These are phyloP conservation scores for Zygoascus bituminiphila DNA, from an alignment of 805 yeast species.

Conservation along the genomic window DNA sequence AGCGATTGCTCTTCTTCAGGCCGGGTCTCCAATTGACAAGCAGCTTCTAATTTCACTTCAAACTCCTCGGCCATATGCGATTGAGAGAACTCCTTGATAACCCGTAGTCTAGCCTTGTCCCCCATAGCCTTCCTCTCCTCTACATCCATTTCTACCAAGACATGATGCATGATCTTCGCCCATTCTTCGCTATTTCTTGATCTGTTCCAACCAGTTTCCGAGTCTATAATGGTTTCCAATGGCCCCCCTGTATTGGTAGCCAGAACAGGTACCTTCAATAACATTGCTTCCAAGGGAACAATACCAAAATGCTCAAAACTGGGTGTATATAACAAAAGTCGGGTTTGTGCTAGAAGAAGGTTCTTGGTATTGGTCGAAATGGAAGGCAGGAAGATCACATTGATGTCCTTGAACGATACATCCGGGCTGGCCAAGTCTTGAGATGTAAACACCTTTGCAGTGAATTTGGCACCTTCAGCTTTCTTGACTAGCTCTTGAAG, in stretches of 20 bases:
- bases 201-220: slow-evolving; percentile 34
- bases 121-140: slow-evolving; percentile 25
- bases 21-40: slow-evolving; percentile 4
- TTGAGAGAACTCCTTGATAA: slow-evolving; percentile 26
- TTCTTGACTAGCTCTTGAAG: slow-evolving; percentile 49
- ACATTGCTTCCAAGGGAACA: slow-evolving; percentile 95
- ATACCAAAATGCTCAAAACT: slow-evolving; percentile 92
- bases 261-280: slow-evolving; percentile 69
- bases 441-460: slow-evolving; percentile 35
- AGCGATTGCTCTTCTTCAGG: slow-evolving; percentile 6
- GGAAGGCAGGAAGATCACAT: slow-evolving; percentile 74
- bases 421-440: slow-evolving; percentile 1
- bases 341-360: slow-evolving; percentile 48
- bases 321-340: slow-evolving; percentile 77
- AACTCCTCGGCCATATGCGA: slow-evolving; percentile 26
- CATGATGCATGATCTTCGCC: slow-evolving; percentile 28
- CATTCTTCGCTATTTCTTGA: slow-evolving; percentile 27
- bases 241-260: slow-evolving; percentile 94
- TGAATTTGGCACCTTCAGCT: slow-evolving; percentile 39
- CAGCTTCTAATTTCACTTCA: slow-evolving; percentile 13
- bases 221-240: slow-evolving; percentile 57
- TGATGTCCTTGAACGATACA: slow-evolving; percentile 19
- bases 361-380: slow-evolving; percentile 59
- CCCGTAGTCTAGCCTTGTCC: slow-evolving; percentile 25
- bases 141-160: slow-evolving; percentile 16